Evolutionary conservation across 1,284 basidiomycete species (phyloP), one percentile per base, ranked within the genome.

Genomic region (Takashimella tepidaria): DNA sequence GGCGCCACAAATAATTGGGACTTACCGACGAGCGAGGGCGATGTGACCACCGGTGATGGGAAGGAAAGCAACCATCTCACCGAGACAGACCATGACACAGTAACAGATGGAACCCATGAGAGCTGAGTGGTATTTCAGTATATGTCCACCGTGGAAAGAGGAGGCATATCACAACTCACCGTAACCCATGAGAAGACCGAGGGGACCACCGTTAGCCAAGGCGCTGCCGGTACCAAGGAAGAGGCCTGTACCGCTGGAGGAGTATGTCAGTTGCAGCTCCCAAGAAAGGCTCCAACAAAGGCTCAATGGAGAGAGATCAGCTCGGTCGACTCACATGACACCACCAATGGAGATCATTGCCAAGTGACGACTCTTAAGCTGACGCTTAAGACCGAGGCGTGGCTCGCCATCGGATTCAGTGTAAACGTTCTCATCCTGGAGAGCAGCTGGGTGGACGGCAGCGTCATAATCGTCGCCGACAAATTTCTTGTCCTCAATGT

Each of bases 41-140:
- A 92, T 87, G 70, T 90, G 89, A 4, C 89, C 84, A 57, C 84
- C 86, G 47, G 79, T 59, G 56, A 81, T 76, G 41, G 76, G 75
- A 41, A 79, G 70, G 51, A 70, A 73, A 4, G 75, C 66, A 51
- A 75, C 64, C 69, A 79, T 71, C 57, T 79, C 77, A 16, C 76
- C 78, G n/a, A 79, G 68, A 6, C 70, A 75, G 23, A 76, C 59
- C 74, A 77, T 76, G 56, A 77, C 73, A 8, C 61, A 61, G 58
- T 69, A 73, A 53, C 70, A 72, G 50, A 77, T 65, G 25, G 67
- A 62, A 25, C 76, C 75, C 59, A 77, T 68, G 44, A 72, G 51
- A 44, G 62, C 48, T 37, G 31, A 37, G 31, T 8, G 16, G 60
- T 73, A 77, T 56, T 71, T 71, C 26, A 78, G 50, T 44, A 76